These are phyloP conservation scores for Pseudogymnoascus sp. DNA, from an alignment of 2,329 filamentous ascomycete genomes.

Conservation along the genomic window DNA sequence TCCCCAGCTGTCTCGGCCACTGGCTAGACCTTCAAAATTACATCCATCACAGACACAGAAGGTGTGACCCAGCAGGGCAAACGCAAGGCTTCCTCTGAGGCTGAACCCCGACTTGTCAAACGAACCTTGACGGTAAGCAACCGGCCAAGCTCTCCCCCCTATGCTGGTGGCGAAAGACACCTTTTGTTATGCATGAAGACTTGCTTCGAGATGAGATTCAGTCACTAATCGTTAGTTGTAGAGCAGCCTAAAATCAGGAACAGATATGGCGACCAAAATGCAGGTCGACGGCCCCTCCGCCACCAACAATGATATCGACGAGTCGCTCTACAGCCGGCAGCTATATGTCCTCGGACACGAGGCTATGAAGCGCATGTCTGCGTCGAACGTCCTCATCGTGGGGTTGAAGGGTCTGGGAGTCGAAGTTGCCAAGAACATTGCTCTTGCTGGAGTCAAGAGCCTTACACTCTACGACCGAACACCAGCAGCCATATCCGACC, in stretches of 20 bases:
- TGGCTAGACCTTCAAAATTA: constrained; percentile 7
- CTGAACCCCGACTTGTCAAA: constrained; percentile 8
- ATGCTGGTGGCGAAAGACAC: neutral
- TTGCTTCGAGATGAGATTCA: neutral
- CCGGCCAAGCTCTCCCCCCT: neutral
- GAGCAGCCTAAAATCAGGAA: constrained; percentile 1
- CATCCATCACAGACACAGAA: constrained; percentile 3
- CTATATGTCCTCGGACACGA: constrained; percentile 64
- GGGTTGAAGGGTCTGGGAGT: constrained; percentile 91
- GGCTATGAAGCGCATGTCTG: constrained; percentile 98
- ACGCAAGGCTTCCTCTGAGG: constrained; percentile 6
- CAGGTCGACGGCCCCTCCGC: constrained; percentile 54
- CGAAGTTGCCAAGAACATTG: constrained; percentile 98
- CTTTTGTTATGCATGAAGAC: neutral
- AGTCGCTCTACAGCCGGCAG: constrained; percentile 65
- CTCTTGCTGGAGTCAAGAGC: constrained; percentile 95
- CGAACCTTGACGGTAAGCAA: constrained; percentile 7
- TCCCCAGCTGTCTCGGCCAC: neutral
- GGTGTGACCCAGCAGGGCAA: constrained; percentile 8
- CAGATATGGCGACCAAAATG: constrained; percentile 53
- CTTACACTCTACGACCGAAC: constrained; percentile 86
- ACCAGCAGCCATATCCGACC: constrained; percentile 73
- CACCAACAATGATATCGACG: constrained; percentile 53
- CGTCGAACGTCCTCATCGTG: constrained; percentile 86
- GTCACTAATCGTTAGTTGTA: neutral